phyloP scores from a whole-genome alignment of 768 basidiomycete genomes.

The Galerina marginata region DNA sequence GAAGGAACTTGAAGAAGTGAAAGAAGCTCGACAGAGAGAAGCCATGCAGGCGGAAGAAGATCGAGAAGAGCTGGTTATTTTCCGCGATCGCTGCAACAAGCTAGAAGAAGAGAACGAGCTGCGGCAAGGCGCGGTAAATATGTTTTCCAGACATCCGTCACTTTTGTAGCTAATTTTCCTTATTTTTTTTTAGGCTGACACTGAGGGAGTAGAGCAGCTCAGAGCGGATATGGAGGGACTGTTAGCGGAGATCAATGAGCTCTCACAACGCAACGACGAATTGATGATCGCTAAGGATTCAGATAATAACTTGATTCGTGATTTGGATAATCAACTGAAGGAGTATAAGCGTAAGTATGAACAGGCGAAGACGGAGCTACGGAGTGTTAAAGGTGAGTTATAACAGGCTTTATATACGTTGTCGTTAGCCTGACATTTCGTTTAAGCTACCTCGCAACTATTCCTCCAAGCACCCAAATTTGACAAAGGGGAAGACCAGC shows the following conservation, averaged over 20 bases:
- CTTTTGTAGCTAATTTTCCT: background rate
- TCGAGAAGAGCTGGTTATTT: constrained; percentile 71
- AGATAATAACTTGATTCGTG: constrained; percentile 75
- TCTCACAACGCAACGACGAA: constrained; percentile 89
- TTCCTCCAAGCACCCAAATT: constrained; percentile 83
- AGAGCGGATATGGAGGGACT: constrained; percentile 83
- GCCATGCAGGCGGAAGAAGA: constrained; percentile 63
- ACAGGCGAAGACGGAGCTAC: constrained; percentile 91
- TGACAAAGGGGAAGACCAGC: constrained; percentile 74
- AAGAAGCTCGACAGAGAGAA: constrained; percentile 64
- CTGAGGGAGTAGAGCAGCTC: constrained; percentile 78
- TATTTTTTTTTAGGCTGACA: constrained; percentile 56
- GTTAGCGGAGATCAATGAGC: constrained; percentile 76
- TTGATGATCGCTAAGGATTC: constrained; percentile 86
- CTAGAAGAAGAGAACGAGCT: constrained; percentile 66
- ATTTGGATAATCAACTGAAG: constrained; percentile 80
- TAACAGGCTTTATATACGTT: background rate
- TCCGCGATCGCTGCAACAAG: constrained; percentile 69
- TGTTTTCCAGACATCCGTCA: constrained; percentile 17
- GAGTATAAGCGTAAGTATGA: constrained; percentile 97
- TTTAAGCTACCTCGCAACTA: constrained; percentile 88
- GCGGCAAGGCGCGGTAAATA: constrained; percentile 43
- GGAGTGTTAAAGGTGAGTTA: constrained; percentile 85
- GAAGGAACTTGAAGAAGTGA: constrained; percentile 78
- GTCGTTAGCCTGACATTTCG: background rate